These are phyloP conservation scores for Aspergillus ochraceoroseus DNA, from an alignment of 2,329 filamentous ascomycete species.

Conservation along the genomic window DNA sequence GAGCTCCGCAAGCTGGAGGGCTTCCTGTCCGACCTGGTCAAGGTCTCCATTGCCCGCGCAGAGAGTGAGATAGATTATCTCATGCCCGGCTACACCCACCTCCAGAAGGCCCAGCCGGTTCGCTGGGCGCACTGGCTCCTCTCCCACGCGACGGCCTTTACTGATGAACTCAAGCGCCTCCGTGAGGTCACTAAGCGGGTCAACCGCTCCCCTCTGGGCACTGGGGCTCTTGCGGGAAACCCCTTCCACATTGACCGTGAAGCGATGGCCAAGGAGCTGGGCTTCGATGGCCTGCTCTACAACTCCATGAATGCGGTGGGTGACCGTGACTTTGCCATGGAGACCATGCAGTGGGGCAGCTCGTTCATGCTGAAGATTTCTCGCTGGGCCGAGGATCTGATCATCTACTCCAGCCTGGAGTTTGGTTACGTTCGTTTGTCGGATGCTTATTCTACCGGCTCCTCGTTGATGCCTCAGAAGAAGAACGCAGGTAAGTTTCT, in stretches of 20 bases:
- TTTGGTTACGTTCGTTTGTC: constrained; percentile 72
- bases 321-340: constrained; percentile 76
- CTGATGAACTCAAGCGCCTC: constrained; percentile 69
- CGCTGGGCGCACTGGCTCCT: constrained; percentile 79
- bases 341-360: constrained; percentile 73
- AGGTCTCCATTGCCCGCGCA: constrained; percentile 63
- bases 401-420: constrained; percentile 72
- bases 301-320: constrained; percentile 73
- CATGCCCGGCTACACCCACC: constrained; percentile 86
- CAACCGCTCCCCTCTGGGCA: constrained; percentile 66
- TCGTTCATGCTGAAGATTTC: constrained; percentile 76
- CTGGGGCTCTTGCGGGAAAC: constrained; percentile 74
- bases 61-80: constrained; percentile 69
- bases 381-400: constrained; percentile 78
- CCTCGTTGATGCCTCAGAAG: constrained; percentile 76
- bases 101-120: constrained; percentile 77
- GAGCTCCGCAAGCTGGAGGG: constrained; percentile 65
- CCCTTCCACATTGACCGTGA: constrained; percentile 76
- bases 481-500: constrained; percentile 55
- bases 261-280: constrained; percentile 72
- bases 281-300: constrained; percentile 68
- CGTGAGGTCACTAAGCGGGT: constrained; percentile 68
- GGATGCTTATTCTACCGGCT: constrained; percentile 75
- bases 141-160: constrained; percentile 67
- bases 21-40: constrained; percentile 64